Evolutionary conservation across 768 basidiomycete species (phyloP).

Genomic region (Lactarius tabidus): DNA sequence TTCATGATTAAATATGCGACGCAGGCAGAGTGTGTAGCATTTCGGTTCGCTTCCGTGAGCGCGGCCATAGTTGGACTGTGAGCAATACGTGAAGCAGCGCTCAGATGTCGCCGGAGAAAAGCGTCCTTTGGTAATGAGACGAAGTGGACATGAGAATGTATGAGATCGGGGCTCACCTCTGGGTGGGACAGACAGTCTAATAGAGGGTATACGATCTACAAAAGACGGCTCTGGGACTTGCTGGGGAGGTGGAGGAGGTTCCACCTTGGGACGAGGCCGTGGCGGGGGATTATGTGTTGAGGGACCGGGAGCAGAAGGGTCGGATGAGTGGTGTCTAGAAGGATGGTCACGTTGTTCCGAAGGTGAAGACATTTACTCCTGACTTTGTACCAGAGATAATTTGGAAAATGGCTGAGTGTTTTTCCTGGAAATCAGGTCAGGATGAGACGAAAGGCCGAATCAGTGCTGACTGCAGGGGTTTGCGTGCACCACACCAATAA

Average conservation of each 20-base stretch:
- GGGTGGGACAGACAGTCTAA: conserved; percentile 20
- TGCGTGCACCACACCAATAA: not conserved
- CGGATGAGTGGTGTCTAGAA: conserved; percentile 3
- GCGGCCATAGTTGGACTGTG: conserved; percentile 33
- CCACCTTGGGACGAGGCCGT: conserved; percentile 6
- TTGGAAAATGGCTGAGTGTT: not conserved
- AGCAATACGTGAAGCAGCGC: conserved; percentile 37
- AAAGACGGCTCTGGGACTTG: conserved; percentile 16
- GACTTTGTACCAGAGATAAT: not conserved
- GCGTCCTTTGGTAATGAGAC: conserved; percentile 22
- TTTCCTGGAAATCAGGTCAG: not conserved
- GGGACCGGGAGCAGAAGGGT: conserved; percentile 6
- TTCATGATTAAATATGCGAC: conserved; percentile 36
- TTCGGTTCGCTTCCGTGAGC: conserved; percentile 32
- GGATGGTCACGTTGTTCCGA: conserved; percentile 6
- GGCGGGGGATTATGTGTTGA: conserved; percentile 7
- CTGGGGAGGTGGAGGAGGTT: conserved; percentile 18
- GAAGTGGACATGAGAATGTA: not conserved
- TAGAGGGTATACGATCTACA: conserved; percentile 21
- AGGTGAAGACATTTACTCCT: conserved; percentile 5
- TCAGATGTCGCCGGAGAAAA: conserved; percentile 34
- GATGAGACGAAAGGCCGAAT: not conserved
- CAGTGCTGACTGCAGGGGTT: not conserved
- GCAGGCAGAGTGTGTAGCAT: conserved; percentile 38
- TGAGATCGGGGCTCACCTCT: conserved; percentile 6